These are phyloP conservation scores for Corinectria fuckeliana DNA, from an alignment of 2,329 filamentous ascomycete genomes.

Conservation along the genomic window DNA sequence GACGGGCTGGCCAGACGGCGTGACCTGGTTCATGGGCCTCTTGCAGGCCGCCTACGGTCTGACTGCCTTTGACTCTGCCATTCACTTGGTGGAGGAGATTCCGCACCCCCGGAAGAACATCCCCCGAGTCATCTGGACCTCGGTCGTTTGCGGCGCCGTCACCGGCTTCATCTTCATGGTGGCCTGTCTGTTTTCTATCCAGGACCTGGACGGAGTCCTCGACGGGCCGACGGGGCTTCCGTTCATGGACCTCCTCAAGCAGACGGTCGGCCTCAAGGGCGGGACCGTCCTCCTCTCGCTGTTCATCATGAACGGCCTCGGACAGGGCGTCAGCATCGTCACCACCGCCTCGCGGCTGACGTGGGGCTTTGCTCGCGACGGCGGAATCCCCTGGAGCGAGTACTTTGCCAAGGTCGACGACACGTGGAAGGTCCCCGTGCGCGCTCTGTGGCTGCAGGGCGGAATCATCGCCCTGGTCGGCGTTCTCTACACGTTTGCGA, in stretches of 20 bases:
- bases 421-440: slow-evolving; percentile 58
- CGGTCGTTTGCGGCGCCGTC: slow-evolving; percentile 55
- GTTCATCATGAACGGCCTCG: slow-evolving; percentile 63
- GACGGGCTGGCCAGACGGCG: slow-evolving; percentile 59
- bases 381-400: slow-evolving; percentile 52
- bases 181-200: slow-evolving; percentile 58
- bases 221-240: slow-evolving; percentile 50
- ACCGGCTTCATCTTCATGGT: slow-evolving; percentile 60
- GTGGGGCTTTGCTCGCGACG: slow-evolving; percentile 62
- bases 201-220: slow-evolving; percentile 51
- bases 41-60: slow-evolving; percentile 62
- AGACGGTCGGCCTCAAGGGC: slow-evolving; percentile 45
- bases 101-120: slow-evolving; percentile 58
- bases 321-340: slow-evolving; percentile 58
- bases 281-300: slow-evolving; percentile 54
- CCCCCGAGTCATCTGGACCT: slow-evolving; percentile 59
- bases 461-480: slow-evolving; percentile 52
- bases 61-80: slow-evolving; percentile 62
- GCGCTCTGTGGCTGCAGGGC: slow-evolving; percentile 60
- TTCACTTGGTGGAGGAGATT: slow-evolving; percentile 65
- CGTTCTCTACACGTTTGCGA: slow-evolving; percentile 61
- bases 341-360: slow-evolving; percentile 60
- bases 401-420: slow-evolving; percentile 53
- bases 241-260: slow-evolving; percentile 55
- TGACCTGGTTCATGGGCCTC: slow-evolving; percentile 65